Conservation (phyloP, 2,329 filamentous ascomycete species). For the Esteya vermicola region DNA sequence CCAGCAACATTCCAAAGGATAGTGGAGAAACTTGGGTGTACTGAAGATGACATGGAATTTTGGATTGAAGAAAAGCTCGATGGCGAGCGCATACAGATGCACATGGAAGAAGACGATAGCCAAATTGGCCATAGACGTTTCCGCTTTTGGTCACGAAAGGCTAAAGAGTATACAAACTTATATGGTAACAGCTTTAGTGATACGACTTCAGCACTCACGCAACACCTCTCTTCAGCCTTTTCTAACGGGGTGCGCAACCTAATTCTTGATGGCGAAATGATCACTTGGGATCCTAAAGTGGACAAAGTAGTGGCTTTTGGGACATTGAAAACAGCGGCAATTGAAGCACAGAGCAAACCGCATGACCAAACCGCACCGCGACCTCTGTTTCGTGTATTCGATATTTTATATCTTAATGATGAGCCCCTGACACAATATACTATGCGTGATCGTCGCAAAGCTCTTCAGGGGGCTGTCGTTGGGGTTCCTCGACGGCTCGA, state of each 20-base stretch:
- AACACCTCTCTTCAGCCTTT: conserved; percentile 68
- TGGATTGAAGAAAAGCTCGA: conserved; percentile 99
- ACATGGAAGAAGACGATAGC: conserved; percentile 62
- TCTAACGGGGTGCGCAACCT: conserved; percentile 63
- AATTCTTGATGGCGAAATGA: conserved; percentile 96
- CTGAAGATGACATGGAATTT: conserved; percentile 60
- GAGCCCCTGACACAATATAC: conserved; percentile 68
- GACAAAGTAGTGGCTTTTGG: conserved; percentile 84
- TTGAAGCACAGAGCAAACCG: conserved; percentile 64
- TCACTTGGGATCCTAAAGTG: conserved; percentile 83
- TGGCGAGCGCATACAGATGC: conserved; percentile 92
- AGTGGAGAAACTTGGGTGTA: conserved; percentile 51
- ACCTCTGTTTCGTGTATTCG: conserved; percentile 76
- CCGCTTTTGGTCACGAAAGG: conserved; percentile 87
- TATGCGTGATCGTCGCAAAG: conserved; percentile 63
- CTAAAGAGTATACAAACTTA: conserved; percentile 89
- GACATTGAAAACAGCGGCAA: conserved; percentile 79
- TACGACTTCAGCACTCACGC: conserved; percentile 61
- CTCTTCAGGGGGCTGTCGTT: conserved; percentile 56
- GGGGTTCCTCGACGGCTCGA: conserved; percentile 66
- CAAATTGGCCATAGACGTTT: conserved; percentile 60
- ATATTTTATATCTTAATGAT: conserved; percentile 81
- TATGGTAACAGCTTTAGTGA: conserved; percentile 71
- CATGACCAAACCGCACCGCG: conserved; percentile 49
- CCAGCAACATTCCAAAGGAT: conserved; percentile 64